Evolutionary conservation across 345 rosid genomes (phyloP).

Genomic region (Populus deltoides): DNA sequence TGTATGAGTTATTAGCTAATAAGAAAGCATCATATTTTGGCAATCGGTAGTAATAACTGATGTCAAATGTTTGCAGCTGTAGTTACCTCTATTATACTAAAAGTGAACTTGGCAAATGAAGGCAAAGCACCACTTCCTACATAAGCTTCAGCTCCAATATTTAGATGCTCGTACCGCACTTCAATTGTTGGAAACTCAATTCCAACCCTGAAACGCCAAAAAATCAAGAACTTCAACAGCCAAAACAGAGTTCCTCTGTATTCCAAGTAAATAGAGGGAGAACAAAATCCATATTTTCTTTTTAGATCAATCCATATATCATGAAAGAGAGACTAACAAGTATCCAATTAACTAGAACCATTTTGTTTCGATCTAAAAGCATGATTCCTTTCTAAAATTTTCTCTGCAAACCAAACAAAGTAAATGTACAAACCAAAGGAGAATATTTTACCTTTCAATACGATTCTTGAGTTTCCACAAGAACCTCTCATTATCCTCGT

Average conservation of each 20-base stretch:
- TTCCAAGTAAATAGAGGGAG: background rate
- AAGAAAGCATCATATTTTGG: background rate
- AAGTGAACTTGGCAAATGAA: constrained; percentile 43
- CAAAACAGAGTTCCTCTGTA: background rate
- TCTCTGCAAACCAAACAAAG: background rate
- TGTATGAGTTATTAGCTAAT: background rate
- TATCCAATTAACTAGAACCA: too few relatives aligned
- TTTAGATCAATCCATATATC: background rate
- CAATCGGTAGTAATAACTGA: background rate
- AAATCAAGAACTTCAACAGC: background rate
- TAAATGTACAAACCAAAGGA: background rate
- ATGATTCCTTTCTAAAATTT: background rate
- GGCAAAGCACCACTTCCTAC: constrained; percentile 69
- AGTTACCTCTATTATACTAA: constrained; percentile 47
- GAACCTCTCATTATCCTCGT: constrained; percentile 23
- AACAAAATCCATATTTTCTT: background rate
- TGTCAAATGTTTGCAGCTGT: background rate
- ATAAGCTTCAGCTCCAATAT: constrained; percentile 51
- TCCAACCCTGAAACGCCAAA: constrained; percentile 15
- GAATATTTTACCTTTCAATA: constrained; percentile 6
- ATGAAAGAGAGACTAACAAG: too few relatives aligned
- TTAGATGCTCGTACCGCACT: constrained; percentile 42
- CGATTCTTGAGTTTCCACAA: constrained; percentile 20
- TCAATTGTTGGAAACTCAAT: constrained; percentile 41
- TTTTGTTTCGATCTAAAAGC: background rate